Conservation (phyloP, 352 stramenopile species). For the Pythium brassicae region DNA sequence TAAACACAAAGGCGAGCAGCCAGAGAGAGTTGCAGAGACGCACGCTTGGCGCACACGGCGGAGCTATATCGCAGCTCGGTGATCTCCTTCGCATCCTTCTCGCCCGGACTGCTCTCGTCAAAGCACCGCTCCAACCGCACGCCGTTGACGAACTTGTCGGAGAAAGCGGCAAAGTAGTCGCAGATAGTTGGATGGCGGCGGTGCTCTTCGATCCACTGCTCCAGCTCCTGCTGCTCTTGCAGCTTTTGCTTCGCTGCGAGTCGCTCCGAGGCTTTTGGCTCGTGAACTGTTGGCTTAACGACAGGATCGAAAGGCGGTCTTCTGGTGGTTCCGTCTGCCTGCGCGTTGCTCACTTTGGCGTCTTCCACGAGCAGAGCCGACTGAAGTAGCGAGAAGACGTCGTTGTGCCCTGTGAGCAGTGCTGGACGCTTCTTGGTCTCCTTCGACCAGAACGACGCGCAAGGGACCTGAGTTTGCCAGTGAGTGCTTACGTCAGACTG, state of each 20-base stretch:
- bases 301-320: conserved; percentile 1
- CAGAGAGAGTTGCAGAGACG: background rate
- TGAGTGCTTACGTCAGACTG: conserved; percentile 16
- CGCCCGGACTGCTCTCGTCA: background rate
- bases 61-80: conserved; percentile 28
- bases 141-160: conserved; percentile 12
- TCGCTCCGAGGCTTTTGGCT: conserved; percentile 15
- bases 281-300: background rate
- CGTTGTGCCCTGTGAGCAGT: conserved; percentile 18
- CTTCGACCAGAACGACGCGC: conserved; percentile 28
- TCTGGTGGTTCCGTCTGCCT: background rate
- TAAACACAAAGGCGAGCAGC: too few relatives aligned
- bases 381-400: conserved; percentile 25
- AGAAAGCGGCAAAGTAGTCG: conserved; percentile 4
- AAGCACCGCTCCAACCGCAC: conserved; percentile 11
- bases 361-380: conserved; percentile 10
- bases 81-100: conserved; percentile 21
- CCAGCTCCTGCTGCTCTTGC: conserved; percentile 12
- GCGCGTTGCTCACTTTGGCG: background rate
- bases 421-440: conserved; percentile 26
- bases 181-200: conserved; percentile 4
- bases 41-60: conserved; percentile 37
- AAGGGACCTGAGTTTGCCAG: conserved; percentile 9
- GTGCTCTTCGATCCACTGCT: conserved; percentile 11
- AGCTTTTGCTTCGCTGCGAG: conserved; percentile 13